A percentile compares a stretch with the other conserved stretches of the same genome.
These are phyloP conservation scores for Pleodorina starrii DNA, from an alignment of 139 green algal genomes.

Conservation along the genomic window DNA sequence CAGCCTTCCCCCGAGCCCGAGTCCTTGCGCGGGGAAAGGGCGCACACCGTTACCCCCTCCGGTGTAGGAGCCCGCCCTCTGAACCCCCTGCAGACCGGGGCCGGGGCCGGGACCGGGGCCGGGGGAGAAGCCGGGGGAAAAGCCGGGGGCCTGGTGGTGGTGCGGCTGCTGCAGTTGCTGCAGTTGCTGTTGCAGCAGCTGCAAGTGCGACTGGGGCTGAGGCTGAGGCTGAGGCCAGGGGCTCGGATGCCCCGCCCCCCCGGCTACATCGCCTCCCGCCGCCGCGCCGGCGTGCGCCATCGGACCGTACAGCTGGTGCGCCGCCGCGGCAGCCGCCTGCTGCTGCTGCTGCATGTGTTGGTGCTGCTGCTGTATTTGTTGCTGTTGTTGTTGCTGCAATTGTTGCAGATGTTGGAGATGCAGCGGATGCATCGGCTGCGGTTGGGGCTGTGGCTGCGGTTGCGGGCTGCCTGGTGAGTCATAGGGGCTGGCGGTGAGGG, in stretches of 20 bases:
- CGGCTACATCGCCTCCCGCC: not conserved
- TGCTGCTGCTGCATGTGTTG: not conserved
- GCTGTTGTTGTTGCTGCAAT: not conserved
- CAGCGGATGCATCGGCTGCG: constrained; percentile 14
- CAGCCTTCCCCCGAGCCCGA: not conserved
- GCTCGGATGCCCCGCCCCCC: no score
- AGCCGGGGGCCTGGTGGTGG: no score
- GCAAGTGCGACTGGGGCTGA: not conserved
- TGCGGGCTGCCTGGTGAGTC: not conserved
- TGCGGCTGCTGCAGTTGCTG: not conserved
- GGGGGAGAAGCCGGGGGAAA: no score
- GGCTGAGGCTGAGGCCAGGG: not conserved
- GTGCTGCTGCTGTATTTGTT: no score
- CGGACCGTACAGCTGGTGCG: not conserved
- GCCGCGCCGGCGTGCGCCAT: not conserved
- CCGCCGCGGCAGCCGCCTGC: not conserved
- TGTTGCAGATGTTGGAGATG: not conserved
- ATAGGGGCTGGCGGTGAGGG: not conserved
- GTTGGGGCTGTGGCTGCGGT: not conserved
- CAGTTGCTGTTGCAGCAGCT: not conserved
- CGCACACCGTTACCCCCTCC: not conserved
- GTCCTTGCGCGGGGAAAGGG: not conserved
- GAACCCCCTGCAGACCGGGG: not conserved
- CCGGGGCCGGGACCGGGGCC: not conserved
- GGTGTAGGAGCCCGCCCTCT: no score